Conservation (phyloP, 208 protist species). For the Sergeia podlipaevii region DNA sequence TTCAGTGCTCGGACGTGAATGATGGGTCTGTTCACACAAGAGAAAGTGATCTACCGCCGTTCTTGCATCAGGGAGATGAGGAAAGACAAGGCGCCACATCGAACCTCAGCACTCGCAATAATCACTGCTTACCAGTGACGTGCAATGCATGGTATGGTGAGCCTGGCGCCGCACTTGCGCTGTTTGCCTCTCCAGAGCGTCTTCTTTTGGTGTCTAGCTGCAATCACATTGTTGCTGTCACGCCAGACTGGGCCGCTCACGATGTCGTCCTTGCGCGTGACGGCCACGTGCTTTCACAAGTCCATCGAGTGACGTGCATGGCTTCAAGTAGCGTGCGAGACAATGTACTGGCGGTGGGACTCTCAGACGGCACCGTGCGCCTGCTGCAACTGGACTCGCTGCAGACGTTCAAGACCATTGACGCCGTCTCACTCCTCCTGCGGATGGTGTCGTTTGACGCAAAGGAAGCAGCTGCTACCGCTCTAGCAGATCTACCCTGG, state of each 20-base stretch:
- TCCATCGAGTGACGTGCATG: slow-evolving; percentile 34
- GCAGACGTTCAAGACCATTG: slow-evolving; percentile 13
- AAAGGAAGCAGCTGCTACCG: not conserved
- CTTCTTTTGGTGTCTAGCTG: slow-evolving; percentile 22
- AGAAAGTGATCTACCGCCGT: no score
- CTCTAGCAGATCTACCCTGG: not conserved
- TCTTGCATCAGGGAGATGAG: no score
- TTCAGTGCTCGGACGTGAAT: no score
- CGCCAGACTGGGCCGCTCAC: slow-evolving; percentile 9
- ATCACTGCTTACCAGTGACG: not conserved
- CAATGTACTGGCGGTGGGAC: slow-evolving; percentile 38
- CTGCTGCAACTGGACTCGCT: slow-evolving; percentile 56
- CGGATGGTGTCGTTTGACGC: not conserved
- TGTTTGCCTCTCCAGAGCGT: slow-evolving; percentile 20
- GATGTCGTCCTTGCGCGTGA: slow-evolving; percentile 38
- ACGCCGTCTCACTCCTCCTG: slow-evolving; percentile 4
- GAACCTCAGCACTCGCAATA: not conserved
- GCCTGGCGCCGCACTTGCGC: slow-evolving; percentile 13
- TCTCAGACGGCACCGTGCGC: slow-evolving; percentile 54
- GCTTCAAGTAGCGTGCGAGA: slow-evolving; percentile 23
- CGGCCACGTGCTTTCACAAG: slow-evolving; percentile 52
- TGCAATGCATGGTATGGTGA: slow-evolving; percentile 33
- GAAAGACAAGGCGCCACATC: no score
- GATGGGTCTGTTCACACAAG: no score
- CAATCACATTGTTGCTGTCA: slow-evolving; percentile 40